These are phyloP conservation scores for Penicillium herquei DNA, from an alignment of 495 filamentous ascomycete genomes.

Conservation along the genomic window DNA sequence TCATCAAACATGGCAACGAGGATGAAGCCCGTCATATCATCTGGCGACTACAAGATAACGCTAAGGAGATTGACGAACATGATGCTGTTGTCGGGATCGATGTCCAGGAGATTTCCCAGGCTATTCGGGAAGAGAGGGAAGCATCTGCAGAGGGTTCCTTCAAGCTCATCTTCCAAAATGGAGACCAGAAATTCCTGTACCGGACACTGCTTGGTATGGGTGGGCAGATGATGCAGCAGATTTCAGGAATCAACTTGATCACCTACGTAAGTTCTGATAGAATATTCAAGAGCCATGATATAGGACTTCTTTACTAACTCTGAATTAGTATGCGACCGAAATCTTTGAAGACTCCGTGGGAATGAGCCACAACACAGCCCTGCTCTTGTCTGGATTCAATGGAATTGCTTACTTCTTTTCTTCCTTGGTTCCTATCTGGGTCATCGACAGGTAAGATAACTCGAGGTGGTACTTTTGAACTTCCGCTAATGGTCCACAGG, in stretches of 20 bases:
- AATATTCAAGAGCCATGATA: not conserved
- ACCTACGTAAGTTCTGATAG: slow-evolving; percentile 36
- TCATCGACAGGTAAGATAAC: slow-evolving; percentile 42
- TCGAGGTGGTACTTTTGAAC: not conserved
- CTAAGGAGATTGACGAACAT: slow-evolving; percentile 23
- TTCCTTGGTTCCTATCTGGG: slow-evolving; percentile 47
- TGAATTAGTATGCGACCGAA: slow-evolving; percentile 30
- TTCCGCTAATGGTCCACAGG: slow-evolving; percentile 16
- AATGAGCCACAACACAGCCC: slow-evolving; percentile 39
- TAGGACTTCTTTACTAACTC: not conserved
- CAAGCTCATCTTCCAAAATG: slow-evolving; percentile 38
- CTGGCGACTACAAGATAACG: slow-evolving; percentile 33
- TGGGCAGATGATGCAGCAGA: slow-evolving; percentile 46
- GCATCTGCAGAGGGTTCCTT: slow-evolving; percentile 27
- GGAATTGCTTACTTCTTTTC: slow-evolving; percentile 48
- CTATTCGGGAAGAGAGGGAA: slow-evolving; percentile 30
- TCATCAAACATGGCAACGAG: slow-evolving; percentile 33
- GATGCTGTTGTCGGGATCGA: slow-evolving; percentile 27
- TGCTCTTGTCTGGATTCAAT: slow-evolving; percentile 48
- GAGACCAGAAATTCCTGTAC: slow-evolving; percentile 28
- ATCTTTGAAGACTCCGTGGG: slow-evolving; percentile 38
- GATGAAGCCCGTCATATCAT: slow-evolving; percentile 31
- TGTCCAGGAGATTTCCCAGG: slow-evolving; percentile 28
- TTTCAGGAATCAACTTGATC: slow-evolving; percentile 46
- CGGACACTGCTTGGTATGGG: slow-evolving; percentile 38